These are phyloP conservation scores for Quillaja saponaria DNA, from an alignment of 306 rosid genomes.

Conservation along the genomic window DNA sequence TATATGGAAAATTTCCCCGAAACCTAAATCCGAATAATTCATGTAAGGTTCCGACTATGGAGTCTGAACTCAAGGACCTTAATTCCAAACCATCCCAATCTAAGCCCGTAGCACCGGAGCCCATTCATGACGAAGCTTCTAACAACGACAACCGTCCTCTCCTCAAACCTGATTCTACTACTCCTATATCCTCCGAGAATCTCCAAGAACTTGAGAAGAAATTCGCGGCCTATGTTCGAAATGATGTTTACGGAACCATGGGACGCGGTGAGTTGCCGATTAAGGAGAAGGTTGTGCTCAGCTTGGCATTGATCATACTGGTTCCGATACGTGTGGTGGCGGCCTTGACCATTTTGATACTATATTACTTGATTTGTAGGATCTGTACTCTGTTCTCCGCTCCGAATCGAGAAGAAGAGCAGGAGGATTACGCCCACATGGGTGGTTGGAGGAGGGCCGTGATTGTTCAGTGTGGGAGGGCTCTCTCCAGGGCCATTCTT, in stretches of 20 bases:
- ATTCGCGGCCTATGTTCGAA: slow-evolving; percentile 71
- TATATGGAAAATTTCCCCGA: no score
- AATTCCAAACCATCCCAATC: slow-evolving; percentile 45
- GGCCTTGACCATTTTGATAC: slow-evolving; percentile 41
- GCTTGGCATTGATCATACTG: slow-evolving; percentile 63
- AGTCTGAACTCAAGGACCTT: slow-evolving; percentile 69
- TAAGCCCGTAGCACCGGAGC: slow-evolving; percentile 11
- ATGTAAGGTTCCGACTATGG: slow-evolving; percentile 26
- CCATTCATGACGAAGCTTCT: slow-evolving; percentile 24
- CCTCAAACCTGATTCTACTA: slow-evolving; percentile 52
- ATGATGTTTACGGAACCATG: slow-evolving; percentile 83
- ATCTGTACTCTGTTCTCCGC: slow-evolving; percentile 60
- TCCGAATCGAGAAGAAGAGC: slow-evolving; percentile 75
- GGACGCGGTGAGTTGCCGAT: slow-evolving; percentile 78
- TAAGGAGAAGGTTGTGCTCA: slow-evolving; percentile 71
- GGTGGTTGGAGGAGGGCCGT: slow-evolving; percentile 74
- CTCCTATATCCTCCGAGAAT: slow-evolving; percentile 29
- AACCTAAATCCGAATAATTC: no score
- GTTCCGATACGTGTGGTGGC: slow-evolving; percentile 69
- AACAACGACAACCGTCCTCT: slow-evolving; percentile 71
- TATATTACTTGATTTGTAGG: slow-evolving; percentile 76
- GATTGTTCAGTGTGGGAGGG: slow-evolving; percentile 62
- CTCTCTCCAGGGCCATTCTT: slow-evolving; percentile 73
- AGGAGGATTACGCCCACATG: slow-evolving; percentile 85
- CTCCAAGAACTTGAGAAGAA: slow-evolving; percentile 72